Conservation (phyloP, 768 basidiomycete genomes). For the Lactarius indigo region DNA sequence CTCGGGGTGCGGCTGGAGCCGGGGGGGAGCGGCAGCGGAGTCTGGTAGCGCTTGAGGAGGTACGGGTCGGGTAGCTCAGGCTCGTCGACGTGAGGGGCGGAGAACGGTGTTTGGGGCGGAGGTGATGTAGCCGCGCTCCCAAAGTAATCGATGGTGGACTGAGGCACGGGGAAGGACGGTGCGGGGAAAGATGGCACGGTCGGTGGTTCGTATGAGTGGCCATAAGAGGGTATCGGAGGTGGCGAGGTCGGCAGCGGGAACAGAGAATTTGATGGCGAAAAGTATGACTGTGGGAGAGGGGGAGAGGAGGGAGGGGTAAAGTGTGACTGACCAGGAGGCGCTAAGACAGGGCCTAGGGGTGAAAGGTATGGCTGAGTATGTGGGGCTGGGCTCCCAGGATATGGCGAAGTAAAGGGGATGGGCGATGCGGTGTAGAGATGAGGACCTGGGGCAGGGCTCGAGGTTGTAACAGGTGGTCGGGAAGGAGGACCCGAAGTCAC, state of each 20-base stretch:
- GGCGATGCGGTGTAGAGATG: not conserved
- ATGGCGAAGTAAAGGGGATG: not conserved
- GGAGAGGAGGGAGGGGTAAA: constrained; percentile 1
- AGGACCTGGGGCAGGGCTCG: not conserved
- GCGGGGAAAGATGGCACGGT: not conserved
- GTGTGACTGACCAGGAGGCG: not conserved
- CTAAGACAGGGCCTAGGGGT: not conserved
- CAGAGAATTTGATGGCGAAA: not conserved
- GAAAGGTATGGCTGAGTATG: constrained; percentile 5
- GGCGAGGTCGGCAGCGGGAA: constrained; percentile 9
- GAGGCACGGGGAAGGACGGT: constrained; percentile 7
- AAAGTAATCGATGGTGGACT: constrained; percentile 23
- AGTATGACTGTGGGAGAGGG: not conserved
- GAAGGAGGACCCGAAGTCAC: not conserved
- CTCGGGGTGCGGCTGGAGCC: not conserved
- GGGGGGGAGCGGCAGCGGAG: constrained; percentile 51
- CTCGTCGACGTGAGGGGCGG: constrained; percentile 23
- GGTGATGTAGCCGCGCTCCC: constrained; percentile 27
- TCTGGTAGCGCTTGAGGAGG: constrained; percentile 46
- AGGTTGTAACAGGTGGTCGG: not conserved
- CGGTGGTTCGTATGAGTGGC: not conserved
- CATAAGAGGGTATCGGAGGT: constrained; percentile 1
- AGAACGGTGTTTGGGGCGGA: not conserved
- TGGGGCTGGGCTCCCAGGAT: not conserved
- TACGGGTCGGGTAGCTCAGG: constrained; percentile 44